Evolutionary conservation across 1,284 basidiomycete species (phyloP), one percentile per base, ranked within the genome.

Genomic region (Prillingera fragicola): DNA sequence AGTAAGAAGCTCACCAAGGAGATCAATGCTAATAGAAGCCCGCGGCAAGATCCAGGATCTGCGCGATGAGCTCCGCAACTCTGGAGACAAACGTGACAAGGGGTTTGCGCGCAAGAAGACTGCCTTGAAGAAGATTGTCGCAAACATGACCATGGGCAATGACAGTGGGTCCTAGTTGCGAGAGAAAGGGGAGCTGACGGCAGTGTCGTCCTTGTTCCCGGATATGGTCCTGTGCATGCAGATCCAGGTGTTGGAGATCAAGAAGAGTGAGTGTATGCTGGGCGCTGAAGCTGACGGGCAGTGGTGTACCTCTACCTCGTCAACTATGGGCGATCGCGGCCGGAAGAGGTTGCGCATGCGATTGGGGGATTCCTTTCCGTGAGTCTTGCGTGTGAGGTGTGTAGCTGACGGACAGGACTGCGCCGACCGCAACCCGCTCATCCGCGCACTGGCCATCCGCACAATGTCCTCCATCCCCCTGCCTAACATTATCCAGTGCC

Each of bases 251-350:
- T 77, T 98, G 28, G 95, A 98, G 71, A 94, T 98, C 70, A 98
- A 98, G 79, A 98, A 98, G 79, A 97, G 94, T 91, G 62, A 68
- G 82, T 51, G 9, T 15, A 7, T 14, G 10, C 1, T 9, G 23
- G 2, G 8, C 18, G 2, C 0, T 14, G 8, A 18, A 32, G 22
- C 44, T 51, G 19, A 45, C 34, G 22, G 33, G 8, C 59, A 94
- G 89, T 98, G 48, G 94, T 97, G 14, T 98, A 97, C 65, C 81
- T 97, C 34, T 97, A 95, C 70, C 83, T 97, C 50, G 95, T 96
- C 80, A 95, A 96, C 74, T 97, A 97, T 62, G 91, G 91, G 35
- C 90, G 92, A 67, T 87, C 91, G 0, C 88, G 96, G 64, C 94
- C 94, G 0, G 94, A 98, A 64, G 80, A 85, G 33, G 88, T 97